Evolutionary conservation across 441 rosid species (phyloP).

Genomic region (Mallotus repandus): DNA sequence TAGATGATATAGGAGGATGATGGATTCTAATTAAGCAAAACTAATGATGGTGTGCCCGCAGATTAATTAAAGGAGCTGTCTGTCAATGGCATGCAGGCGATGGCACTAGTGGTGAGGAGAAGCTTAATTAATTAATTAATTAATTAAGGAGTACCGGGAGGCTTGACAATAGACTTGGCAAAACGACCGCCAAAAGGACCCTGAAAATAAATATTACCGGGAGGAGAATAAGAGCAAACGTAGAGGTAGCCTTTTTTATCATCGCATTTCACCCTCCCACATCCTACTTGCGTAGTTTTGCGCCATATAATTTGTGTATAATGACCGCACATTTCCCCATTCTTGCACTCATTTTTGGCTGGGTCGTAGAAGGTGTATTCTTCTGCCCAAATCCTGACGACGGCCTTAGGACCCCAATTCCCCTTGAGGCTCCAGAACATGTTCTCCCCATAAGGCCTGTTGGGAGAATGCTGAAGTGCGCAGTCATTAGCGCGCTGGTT

Average conservation of each 20-base stretch:
- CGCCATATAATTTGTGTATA: conserved; percentile 63
- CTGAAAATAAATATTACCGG: conserved; percentile 44
- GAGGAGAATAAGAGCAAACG: conserved; percentile 55
- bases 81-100: too few species aligned
- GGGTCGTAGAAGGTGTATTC: conserved; percentile 34
- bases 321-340: conserved; percentile 49
- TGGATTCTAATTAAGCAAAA: too few species aligned
- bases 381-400: conserved; percentile 43
- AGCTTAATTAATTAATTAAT: too few species aligned
- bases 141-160: conserved; percentile 2
- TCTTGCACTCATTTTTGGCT: conserved; percentile 29
- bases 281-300: conserved; percentile 37
- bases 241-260: conserved; percentile 27
- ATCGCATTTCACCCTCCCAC: conserved; percentile 36
- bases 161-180: conserved; percentile 18
- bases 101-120: too few species aligned
- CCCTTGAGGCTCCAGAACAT: conserved; percentile 40
- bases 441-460: conserved; percentile 52
- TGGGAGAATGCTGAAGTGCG: conserved; percentile 38
- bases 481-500: conserved; percentile 34
- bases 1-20: too few species aligned
- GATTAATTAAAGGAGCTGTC: too few species aligned
- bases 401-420: conserved; percentile 43
- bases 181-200: conserved; percentile 40
- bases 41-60: too few species aligned